Conservation (phyloP, 2,329 filamentous ascomycete species). For the Xylaria sp. region DNA sequence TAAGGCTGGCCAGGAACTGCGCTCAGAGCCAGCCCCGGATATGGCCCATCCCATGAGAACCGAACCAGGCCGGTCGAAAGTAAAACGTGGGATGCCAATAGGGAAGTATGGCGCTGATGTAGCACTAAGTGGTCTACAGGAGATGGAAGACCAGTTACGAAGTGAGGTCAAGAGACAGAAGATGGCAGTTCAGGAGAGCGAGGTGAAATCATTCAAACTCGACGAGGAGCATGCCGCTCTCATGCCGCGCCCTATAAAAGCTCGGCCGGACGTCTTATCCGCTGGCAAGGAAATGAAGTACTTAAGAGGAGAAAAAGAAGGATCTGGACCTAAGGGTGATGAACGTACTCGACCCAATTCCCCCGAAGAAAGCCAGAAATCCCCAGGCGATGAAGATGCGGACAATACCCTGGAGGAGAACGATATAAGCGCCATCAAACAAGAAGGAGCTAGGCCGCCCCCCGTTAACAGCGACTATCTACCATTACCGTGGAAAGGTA, state of each 20-base stretch:
- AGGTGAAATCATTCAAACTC: neutral
- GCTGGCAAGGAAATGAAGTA: neutral
- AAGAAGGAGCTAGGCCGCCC: slow-evolving; percentile 67
- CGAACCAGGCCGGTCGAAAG: neutral
- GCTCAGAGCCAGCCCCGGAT: neutral
- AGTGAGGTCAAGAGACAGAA: slow-evolving; percentile 58
- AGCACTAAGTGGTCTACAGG: slow-evolving; percentile 57
- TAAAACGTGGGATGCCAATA: slow-evolving; percentile 24
- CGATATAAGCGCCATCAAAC: slow-evolving; percentile 39
- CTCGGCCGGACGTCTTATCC: slow-evolving; percentile 25
- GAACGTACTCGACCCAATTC: neutral
- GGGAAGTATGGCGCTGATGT: slow-evolving; percentile 50
- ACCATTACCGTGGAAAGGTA: slow-evolving; percentile 89
- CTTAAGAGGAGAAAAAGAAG: neutral
- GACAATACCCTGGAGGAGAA: slow-evolving; percentile 35
- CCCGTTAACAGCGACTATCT: slow-evolving; percentile 85
- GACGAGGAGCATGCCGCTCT: slow-evolving; percentile 54
- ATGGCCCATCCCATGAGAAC: neutral
- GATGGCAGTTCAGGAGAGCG: slow-evolving; percentile 56
- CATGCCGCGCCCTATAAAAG: slow-evolving; percentile 35
- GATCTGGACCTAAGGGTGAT: too few relatives aligned
- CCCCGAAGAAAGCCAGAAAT: neutral
- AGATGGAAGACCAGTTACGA: slow-evolving; percentile 61
- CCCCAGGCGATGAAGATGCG: slow-evolving; percentile 23
- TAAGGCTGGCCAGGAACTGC: slow-evolving; percentile 23